Conservation (phyloP, 2,329 filamentous ascomycete genomes). For the Neobulgaria alba region DNA sequence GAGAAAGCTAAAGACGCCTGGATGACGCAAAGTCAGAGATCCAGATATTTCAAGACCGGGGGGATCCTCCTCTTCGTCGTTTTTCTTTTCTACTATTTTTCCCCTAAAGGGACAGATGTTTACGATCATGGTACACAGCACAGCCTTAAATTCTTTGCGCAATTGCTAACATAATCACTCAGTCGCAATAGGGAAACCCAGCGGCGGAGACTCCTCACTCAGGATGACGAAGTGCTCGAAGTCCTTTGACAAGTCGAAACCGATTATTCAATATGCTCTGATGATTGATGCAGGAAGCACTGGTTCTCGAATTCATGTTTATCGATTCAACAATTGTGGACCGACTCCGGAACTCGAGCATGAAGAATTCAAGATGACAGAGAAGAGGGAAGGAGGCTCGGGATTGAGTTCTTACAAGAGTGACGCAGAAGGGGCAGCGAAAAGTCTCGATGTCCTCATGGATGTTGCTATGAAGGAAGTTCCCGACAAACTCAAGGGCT, state of each 20-base stretch:
- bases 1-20: slow-evolving; percentile 48
- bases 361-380: slow-evolving; percentile 90
- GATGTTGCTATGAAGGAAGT: slow-evolving; percentile 76
- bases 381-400: slow-evolving; percentile 65
- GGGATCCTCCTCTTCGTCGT: slow-evolving; percentile 52
- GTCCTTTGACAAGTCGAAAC: slow-evolving; percentile 79
- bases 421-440: slow-evolving; percentile 80
- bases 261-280: slow-evolving; percentile 91
- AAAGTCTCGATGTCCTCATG: slow-evolving; percentile 81
- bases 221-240: slow-evolving; percentile 70
- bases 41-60: slow-evolving; percentile 57
- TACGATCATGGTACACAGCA: slow-evolving; percentile 18
- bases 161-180: slow-evolving; percentile 1
- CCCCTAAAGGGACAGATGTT: slow-evolving; percentile 41
- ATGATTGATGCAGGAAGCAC: slow-evolving; percentile 99
- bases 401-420: slow-evolving; percentile 78
- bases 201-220: slow-evolving; percentile 52
- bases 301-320: slow-evolving; percentile 95
- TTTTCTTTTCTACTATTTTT: slow-evolving; percentile 55
- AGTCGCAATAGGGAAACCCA: slow-evolving; percentile 21
- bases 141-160: not conserved
- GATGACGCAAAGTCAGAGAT: slow-evolving; percentile 56
- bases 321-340: slow-evolving; percentile 98
- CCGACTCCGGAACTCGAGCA: slow-evolving; percentile 87
- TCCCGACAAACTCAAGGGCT: slow-evolving; percentile 81